These are phyloP conservation scores for Tulasnella sp. DNA, from an alignment of 768 basidiomycete species.

Conservation along the genomic window DNA sequence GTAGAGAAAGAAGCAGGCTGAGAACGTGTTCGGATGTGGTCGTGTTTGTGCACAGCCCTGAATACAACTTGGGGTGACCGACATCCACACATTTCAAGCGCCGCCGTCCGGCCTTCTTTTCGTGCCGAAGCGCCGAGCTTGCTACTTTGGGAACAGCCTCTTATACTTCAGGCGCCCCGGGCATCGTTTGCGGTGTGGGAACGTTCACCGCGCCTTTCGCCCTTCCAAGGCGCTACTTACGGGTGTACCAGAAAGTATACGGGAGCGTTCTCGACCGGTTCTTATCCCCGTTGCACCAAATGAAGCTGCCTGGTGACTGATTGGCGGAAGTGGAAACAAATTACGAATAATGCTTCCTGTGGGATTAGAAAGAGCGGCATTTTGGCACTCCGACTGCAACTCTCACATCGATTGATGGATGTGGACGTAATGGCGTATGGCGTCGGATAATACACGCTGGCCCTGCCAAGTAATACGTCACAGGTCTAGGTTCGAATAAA, in stretches of 20 bases:
- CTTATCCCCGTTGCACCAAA: neutral
- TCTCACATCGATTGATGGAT: neutral
- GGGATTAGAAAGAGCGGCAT: neutral
- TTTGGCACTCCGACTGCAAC: neutral
- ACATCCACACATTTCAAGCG: conserved; percentile 3
- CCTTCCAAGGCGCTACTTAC: no score
- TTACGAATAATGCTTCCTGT: neutral
- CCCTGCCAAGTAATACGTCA: neutral
- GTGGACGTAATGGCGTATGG: neutral
- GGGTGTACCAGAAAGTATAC: no score
- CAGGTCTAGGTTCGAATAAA: neutral
- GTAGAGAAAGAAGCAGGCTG: neutral
- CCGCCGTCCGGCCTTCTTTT: conserved; percentile 5
- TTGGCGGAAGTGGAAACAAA: neutral
- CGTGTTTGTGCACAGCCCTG: conserved; percentile 10
- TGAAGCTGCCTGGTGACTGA: neutral
- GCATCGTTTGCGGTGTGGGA: neutral
- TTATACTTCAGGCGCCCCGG: neutral
- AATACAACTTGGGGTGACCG: neutral
- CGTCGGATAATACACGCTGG: neutral
- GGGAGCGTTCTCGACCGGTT: no score
- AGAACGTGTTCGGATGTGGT: conserved; percentile 13
- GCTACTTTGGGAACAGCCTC: conserved; percentile 1
- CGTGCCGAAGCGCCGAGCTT: neutral
- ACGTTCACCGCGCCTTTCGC: neutral